Evolutionary conservation across 2,329 filamentous ascomycete genomes (phyloP), one percentile per base, ranked within the genome.

Genomic region (Aspergillus neotritici): DNA sequence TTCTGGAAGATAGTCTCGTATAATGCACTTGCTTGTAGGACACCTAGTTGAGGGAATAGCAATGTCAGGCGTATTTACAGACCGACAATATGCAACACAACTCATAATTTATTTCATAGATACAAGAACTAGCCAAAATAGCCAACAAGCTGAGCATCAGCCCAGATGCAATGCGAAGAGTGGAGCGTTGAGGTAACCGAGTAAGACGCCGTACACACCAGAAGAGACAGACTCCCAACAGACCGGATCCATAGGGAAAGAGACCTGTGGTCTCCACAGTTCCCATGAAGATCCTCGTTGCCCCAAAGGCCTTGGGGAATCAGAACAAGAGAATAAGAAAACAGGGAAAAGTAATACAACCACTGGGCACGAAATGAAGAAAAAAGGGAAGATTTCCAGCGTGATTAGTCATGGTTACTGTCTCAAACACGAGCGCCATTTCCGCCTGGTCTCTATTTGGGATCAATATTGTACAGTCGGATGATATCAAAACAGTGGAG

Each of bases 401-500:
- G 49, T 48, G 37, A 47, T 44, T 52, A 47, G 46, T 35, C 42
- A 48, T 34, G 45, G 47, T 52, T 53, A 56, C 55, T 56, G 56
- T 50, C 53, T 58, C 41, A 57, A 48, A 51, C 53, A 56, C 54
- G 54, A 54, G 56, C 50, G 58, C 64, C 62, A 56, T 51, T 51
- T 61, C 62, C 56, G 54, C 58, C 56, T 60, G 54, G 55, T 58
- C 57, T 62, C 56, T 59, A 65, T 62, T 64, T 53, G 49, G 53
- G 56, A 60, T 58, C 51, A 51, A 60, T 67, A 65, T 66, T 58
- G 59, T 67, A 67, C 63, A 67, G 53, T 62, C 54, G 50, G 57
- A 58, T 54, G 52, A 53, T 56, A 56, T 54, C 44, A 51, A 54
- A 53, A 55, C 51, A 61, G 50, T 52, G 48, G 52, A 50, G 52